phyloP scores from a whole-genome alignment of 179 eudicot genomes.

The Gypsophila paniculata region DNA sequence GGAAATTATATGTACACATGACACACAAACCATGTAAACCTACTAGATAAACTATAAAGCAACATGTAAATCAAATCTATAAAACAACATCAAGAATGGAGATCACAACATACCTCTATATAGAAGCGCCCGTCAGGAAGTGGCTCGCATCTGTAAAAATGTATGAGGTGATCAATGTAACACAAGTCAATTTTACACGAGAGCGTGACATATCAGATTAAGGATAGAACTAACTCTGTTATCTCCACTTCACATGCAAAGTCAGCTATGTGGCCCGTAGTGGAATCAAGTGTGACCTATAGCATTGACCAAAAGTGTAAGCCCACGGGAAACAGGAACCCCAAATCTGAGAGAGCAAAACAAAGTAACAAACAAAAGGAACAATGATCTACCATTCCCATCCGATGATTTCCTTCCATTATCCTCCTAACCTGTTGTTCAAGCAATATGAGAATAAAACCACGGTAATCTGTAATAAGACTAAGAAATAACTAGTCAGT shows the following conservation, averaged over 20 bases:
- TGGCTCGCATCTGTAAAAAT: conserved; percentile 79
- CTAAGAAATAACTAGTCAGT: conserved; percentile 35
- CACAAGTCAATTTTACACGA: conserved; percentile 2
- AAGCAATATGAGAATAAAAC: conserved; percentile 35
- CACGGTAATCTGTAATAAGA: conserved; percentile 31
- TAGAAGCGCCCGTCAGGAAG: conserved; percentile 98
- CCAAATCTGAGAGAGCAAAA: conserved; percentile 21
- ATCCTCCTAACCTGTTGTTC: conserved; percentile 88
- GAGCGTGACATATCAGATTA: conserved; percentile 7
- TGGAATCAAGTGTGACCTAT: conserved; percentile 73
- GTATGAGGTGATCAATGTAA: conserved; percentile 17
- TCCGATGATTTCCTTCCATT: conserved; percentile 98
- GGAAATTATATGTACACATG: not conserved
- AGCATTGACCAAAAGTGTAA: conserved; percentile 31
- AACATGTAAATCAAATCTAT: conserved; percentile 7
- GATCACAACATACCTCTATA: conserved; percentile 58
- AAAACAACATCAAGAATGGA: not conserved
- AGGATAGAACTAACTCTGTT: conserved; percentile 63
- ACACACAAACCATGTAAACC: not conserved
- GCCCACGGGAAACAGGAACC: conserved; percentile 24
- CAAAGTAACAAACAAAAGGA: conserved; percentile 26
- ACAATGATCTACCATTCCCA: conserved; percentile 87
- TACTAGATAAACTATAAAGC: not conserved
- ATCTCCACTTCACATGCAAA: conserved; percentile 99
- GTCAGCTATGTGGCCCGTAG: conserved; percentile 82